These are phyloP conservation scores for Thalia dealbata DNA, from an alignment of 176 grass and related monocot genomes.

Conservation along the genomic window DNA sequence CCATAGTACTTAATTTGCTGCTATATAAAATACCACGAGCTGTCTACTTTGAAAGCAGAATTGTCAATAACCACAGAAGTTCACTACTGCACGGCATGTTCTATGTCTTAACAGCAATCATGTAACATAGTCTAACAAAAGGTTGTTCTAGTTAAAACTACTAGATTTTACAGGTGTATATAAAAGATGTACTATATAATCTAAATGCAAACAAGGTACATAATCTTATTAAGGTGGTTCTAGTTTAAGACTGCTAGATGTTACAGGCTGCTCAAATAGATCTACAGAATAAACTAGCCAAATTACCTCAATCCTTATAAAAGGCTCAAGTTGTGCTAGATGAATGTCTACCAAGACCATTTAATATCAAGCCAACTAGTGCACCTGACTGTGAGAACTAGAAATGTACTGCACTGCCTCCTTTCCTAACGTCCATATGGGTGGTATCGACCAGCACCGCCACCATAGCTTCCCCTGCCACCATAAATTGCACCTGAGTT, in stretches of 20 bases:
- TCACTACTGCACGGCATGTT: neutral
- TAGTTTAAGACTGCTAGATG: conserved; percentile 11
- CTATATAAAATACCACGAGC: neutral
- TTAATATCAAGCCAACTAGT: conserved; percentile 11
- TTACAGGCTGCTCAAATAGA: neutral
- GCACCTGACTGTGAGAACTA: conserved; percentile 13
- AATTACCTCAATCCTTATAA: neutral
- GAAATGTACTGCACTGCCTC: neutral
- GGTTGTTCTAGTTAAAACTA: neutral
- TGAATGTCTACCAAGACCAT: neutral
- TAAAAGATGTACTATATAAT: neutral
- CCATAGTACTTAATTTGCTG: neutral
- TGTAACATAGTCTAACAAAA: neutral
- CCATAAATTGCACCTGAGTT: conserved; percentile 29
- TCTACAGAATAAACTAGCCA: conserved; percentile 3
- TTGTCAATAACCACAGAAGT: no score
- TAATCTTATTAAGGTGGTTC: neutral
- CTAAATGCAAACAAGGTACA: conserved; percentile 1
- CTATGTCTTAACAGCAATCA: neutral
- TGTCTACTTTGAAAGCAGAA: no score
- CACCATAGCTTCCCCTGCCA: conserved; percentile 40
- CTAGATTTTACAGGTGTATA: neutral
- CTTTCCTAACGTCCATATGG: conserved; percentile 54
- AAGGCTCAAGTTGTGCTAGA: neutral
- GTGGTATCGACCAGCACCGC: conserved; percentile 58